Evolutionary conservation across 164 flowering plant genomes (phyloP).

Genomic region (Tetracentron sinense): DNA sequence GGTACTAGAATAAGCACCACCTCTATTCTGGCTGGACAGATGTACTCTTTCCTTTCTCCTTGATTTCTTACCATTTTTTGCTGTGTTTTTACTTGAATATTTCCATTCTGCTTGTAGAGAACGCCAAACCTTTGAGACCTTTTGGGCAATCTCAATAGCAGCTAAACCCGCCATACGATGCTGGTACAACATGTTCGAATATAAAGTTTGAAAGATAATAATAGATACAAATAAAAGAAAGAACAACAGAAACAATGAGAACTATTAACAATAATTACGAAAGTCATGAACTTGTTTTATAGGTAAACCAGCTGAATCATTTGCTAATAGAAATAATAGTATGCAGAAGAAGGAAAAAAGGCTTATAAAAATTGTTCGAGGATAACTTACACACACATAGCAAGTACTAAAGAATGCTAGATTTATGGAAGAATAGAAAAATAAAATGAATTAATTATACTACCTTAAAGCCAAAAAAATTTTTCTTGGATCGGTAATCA

Average conservation of each 20-base stretch:
- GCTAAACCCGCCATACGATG: constrained; percentile 99
- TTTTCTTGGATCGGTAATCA: no score
- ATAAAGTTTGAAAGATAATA: neutral
- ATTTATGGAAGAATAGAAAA: no score
- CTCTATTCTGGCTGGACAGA: constrained; percentile 75
- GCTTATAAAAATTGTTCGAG: no score
- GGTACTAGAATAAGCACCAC: constrained; percentile 88
- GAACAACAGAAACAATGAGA: neutral
- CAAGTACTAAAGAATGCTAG: no score
- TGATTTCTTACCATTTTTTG: constrained; percentile 57
- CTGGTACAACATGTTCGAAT: constrained; percentile 38
- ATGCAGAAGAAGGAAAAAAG: no score
- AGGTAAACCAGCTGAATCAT: neutral
- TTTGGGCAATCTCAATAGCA: constrained; percentile 97
- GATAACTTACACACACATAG: no score
- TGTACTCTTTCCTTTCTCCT: constrained; percentile 58
- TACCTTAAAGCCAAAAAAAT: no score
- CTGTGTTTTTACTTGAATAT: constrained; percentile 46
- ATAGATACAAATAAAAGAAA: neutral
- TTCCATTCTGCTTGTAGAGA: constrained; percentile 75
- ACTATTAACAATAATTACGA: no score
- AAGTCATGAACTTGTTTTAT: no score
- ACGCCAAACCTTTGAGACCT: constrained; percentile 91
- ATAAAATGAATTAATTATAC: no score
- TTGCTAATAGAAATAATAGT: no score